These are phyloP conservation scores for Penicillium bovifimosum DNA, from an alignment of 495 filamentous ascomycete species.

Conservation along the genomic window DNA sequence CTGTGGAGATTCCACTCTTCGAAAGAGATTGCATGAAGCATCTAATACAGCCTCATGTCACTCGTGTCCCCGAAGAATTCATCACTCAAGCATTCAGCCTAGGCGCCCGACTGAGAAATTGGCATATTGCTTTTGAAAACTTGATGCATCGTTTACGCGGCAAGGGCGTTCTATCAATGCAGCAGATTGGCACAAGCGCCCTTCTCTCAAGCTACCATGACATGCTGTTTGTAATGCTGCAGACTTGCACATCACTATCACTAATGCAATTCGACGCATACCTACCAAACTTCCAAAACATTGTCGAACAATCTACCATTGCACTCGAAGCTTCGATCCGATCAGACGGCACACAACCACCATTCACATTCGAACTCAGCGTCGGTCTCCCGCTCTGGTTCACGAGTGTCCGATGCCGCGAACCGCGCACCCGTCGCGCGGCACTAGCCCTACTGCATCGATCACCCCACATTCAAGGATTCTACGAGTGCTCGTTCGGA, in stretches of 20 bases:
- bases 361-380: slow-evolving; percentile 29
- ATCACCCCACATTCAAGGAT: slow-evolving; percentile 22
- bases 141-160: not conserved
- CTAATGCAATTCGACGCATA: slow-evolving; percentile 19
- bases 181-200: slow-evolving; percentile 1
- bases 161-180: not conserved
- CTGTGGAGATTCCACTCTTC: slow-evolving; percentile 19
- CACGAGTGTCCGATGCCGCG: slow-evolving; percentile 26
- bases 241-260: slow-evolving; percentile 2
- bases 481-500: slow-evolving; percentile 16
- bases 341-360: slow-evolving; percentile 22
- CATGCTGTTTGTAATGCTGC: slow-evolving; percentile 7
- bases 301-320: slow-evolving; percentile 25
- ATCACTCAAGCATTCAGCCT: slow-evolving; percentile 7
- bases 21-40: slow-evolving; percentile 16
- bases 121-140: slow-evolving; percentile 11
- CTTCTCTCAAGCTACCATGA: slow-evolving; percentile 10
- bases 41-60: not conserved
- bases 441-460: slow-evolving; percentile 22
- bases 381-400: slow-evolving; percentile 24
- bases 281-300: slow-evolving; percentile 18
- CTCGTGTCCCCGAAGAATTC: slow-evolving; percentile 7
- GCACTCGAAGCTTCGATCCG: slow-evolving; percentile 9
- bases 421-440: slow-evolving; percentile 19
- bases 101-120: slow-evolving; percentile 1